These are phyloP conservation scores for Heliamphora exappendiculata DNA, from an alignment of 148 eudicot species.

Conservation along the genomic window DNA sequence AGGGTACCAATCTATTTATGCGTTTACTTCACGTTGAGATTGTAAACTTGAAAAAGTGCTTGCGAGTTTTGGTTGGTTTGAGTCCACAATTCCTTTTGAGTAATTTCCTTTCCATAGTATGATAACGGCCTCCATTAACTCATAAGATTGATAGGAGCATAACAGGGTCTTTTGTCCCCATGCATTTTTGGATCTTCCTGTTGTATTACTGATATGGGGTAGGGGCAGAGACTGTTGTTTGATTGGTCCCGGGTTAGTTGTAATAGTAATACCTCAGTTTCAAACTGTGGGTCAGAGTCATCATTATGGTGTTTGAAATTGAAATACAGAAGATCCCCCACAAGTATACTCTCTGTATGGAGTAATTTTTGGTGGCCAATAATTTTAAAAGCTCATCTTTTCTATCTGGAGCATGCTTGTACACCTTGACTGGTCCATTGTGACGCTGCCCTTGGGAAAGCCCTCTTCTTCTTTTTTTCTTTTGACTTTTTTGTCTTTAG, in stretches of 20 bases:
- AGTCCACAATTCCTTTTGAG: background rate
- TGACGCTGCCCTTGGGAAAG: no score
- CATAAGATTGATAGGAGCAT: background rate
- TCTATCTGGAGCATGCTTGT: background rate
- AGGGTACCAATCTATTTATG: background rate
- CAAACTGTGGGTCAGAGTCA: background rate
- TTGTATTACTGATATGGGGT: background rate
- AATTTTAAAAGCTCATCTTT: background rate
- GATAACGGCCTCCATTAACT: background rate
- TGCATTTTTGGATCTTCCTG: background rate
- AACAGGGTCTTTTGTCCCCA: background rate
- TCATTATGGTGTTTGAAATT: background rate
- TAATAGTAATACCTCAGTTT: background rate
- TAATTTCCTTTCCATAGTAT: background rate
- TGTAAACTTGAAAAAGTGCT: background rate
- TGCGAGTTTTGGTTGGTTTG: background rate
- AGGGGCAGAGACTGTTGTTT: background rate
- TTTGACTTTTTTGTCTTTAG: no score
- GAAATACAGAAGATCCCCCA: background rate
- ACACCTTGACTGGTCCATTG: background rate
- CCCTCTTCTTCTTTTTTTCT: no score
- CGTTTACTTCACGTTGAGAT: background rate
- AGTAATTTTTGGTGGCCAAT: background rate
- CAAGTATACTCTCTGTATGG: background rate
- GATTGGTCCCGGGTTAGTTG: background rate